Base-by-base conservation (phyloP, 2,329 filamentous ascomycete species). In the Huntiella bhutanensis region DNA sequence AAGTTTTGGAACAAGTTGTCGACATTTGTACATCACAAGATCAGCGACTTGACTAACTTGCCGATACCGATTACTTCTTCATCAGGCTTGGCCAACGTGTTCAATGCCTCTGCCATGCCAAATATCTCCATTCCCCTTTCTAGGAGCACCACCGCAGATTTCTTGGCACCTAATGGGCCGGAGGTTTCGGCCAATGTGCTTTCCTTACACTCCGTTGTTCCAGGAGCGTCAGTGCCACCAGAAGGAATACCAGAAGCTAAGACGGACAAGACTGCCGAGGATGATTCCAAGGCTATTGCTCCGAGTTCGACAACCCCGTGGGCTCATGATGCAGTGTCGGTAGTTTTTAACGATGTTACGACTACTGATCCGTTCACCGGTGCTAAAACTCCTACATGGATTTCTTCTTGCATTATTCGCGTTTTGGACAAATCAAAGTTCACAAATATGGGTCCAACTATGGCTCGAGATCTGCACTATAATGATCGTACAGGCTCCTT, bases 381-480 rank as follows among this genome's bases (percentile, higher is more conserved):
- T 16, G 17, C 15, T 16, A 47, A 47, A 41, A 3, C 49, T 43
- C 55, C 70, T 11, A 58, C 58, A 8, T 62, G 65, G 34, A 56
- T 68, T 10, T 64, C 68, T 2, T 69, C 74, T 46, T 74, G 72
- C 7, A 65, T 68, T n/a, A 64, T 78, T 35, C 63, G 62, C 19
- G 70, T 77, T 12, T 61, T 63, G 7, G 67, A 71, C 48, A 68
- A 64, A n/a, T 54, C 62, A 4, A 72, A 69, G 49, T 75, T 78
- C 54, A 62, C 62, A 36, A 62, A 69, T n/a, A 65, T 79, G 8
- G 66, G 66, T 52, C 65, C 65, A 7, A 66, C 65, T 39, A 64
- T 76, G 17, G 75, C 79, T 53, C 64, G 65, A 3, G 73, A 80
- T 53, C 71, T 85, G 17, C 68, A 67, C 3, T 83, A 81, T 58